These are phyloP conservation scores for Lentinula lateritia DNA, from an alignment of 768 basidiomycete genomes.

Conservation along the genomic window DNA sequence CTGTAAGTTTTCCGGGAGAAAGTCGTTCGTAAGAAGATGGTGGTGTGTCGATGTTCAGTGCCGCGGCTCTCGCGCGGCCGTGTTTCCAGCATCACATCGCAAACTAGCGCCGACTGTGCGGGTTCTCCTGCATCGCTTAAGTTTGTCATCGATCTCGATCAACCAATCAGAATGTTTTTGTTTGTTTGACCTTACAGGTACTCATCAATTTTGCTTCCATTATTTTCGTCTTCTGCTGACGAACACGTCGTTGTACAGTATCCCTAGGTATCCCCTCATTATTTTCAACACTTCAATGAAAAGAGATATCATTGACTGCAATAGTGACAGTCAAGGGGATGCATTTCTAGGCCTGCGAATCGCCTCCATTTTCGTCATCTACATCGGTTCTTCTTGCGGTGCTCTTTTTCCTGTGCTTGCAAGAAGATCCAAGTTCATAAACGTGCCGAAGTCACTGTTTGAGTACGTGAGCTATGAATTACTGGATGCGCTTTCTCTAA, in stretches of 20 bases:
- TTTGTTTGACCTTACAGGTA: not conserved
- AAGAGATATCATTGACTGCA: not conserved
- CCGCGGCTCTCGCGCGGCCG: not conserved
- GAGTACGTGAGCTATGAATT: conserved; percentile 44
- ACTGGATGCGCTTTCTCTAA: not conserved
- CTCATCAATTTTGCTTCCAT: not conserved
- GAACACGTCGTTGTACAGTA: too few species aligned
- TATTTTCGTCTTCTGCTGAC: not conserved
- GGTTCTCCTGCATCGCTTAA: not conserved
- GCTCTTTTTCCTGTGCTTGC: conserved; percentile 72
- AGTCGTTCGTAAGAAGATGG: not conserved
- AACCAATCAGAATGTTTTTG: not conserved
- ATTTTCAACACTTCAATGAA: not conserved
- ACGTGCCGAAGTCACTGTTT: conserved; percentile 56
- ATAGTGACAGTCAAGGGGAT: conserved; percentile 20
- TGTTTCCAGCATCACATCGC: too few species aligned
- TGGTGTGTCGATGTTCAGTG: not conserved
- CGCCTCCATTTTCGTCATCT: conserved; percentile 71
- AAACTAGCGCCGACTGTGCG: not conserved
- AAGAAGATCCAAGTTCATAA: conserved; percentile 41
- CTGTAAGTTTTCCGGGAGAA: too few species aligned
- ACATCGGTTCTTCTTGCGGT: conserved; percentile 51
- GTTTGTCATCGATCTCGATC: not conserved
- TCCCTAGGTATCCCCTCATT: too few species aligned
- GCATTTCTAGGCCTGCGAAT: conserved; percentile 51